These are phyloP conservation scores for Aspergillus calidoustus DNA, from an alignment of 2,329 filamentous ascomycete genomes.

Conservation along the genomic window DNA sequence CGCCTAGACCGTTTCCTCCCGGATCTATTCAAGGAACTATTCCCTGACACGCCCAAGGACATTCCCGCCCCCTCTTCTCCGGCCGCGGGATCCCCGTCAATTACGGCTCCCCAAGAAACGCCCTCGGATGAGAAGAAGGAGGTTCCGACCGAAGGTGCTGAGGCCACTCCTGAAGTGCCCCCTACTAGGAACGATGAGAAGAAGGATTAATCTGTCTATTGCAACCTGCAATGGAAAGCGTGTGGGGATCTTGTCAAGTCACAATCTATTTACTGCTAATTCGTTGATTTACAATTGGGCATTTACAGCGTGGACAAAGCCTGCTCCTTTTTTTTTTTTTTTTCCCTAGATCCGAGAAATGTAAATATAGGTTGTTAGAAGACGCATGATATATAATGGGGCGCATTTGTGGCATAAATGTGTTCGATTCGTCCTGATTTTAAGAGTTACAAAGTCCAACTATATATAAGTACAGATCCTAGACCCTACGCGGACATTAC, in stretches of 20 bases:
- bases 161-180: background rate
- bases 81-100: slow-evolving; percentile 27
- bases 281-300: slow-evolving; percentile 16
- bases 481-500: background rate
- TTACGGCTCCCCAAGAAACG: slow-evolving; percentile 11
- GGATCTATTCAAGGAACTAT: slow-evolving; percentile 62
- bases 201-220: slow-evolving; percentile 2
- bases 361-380: slow-evolving; percentile 12
- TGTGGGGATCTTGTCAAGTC: background rate
- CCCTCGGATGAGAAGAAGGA: slow-evolving; percentile 24
- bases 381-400: background rate
- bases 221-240: background rate
- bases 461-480: background rate
- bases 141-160: background rate
- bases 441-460: background rate
- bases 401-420: background rate
- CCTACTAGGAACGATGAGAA: background rate
- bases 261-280: background rate
- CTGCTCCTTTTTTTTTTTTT: background rate
- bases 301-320: slow-evolving; percentile 23
- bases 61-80: slow-evolving; percentile 20
- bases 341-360: slow-evolving; percentile 4
- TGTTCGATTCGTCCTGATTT: background rate
- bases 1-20: slow-evolving; percentile 65
- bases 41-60: slow-evolving; percentile 48